Evolutionary conservation across 2,329 filamentous ascomycete genomes (phyloP).

Genomic region (Calonectria pteridis): DNA sequence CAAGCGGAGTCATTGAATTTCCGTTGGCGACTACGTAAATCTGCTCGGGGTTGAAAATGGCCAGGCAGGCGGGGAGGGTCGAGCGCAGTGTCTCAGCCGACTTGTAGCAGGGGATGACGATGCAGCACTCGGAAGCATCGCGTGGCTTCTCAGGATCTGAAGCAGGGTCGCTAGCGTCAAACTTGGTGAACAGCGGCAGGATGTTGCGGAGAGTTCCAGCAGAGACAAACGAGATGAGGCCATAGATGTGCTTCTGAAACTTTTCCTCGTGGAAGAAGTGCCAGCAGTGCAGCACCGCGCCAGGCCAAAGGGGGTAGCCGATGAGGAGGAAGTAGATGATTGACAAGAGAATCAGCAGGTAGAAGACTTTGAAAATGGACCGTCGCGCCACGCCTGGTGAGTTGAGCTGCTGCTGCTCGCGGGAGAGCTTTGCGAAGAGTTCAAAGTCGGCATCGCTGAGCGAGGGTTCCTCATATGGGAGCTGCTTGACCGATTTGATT

Average conservation of each 20-base stretch:
- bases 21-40: slow-evolving; percentile 33
- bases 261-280: slow-evolving; percentile 4
- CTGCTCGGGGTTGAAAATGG: slow-evolving; percentile 19
- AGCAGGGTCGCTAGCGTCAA: neutral
- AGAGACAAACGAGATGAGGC: slow-evolving; percentile 17
- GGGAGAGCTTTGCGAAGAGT: neutral
- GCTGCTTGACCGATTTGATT: neutral
- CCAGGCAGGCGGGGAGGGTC: slow-evolving; percentile 20
- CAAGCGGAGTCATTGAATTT: slow-evolving; percentile 24
- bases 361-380: neutral
- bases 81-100: slow-evolving; percentile 23
- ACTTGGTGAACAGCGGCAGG: neutral
- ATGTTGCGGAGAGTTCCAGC: slow-evolving; percentile 17
- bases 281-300: slow-evolving; percentile 16
- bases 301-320: slow-evolving; percentile 22
- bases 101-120: slow-evolving; percentile 29
- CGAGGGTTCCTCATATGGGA: neutral
- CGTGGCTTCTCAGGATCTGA: slow-evolving; percentile 13
- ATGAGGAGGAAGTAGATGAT: slow-evolving; percentile 26
- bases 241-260: slow-evolving; percentile 1
- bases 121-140: neutral
- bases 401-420: neutral
- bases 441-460: neutral
- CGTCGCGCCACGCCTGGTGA: neutral
- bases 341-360: neutral